Conservation (phyloP, 78 protist species). For the Emiliania huxleyi region DNA sequence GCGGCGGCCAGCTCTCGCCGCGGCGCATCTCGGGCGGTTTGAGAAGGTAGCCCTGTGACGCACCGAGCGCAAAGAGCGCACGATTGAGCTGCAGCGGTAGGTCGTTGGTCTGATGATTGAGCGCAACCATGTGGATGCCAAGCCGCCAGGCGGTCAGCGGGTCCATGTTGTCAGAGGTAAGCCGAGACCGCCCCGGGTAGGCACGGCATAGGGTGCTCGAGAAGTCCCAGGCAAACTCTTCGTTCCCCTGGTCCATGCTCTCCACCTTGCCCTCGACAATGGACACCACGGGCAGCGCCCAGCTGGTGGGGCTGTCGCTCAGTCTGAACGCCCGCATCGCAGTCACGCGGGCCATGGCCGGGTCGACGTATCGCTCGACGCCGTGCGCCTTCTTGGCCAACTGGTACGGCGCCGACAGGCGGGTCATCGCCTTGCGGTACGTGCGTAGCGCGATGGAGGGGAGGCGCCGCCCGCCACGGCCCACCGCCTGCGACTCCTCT, state of each 20-base stretch:
- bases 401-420: background rate
- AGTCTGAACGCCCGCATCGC: background rate
- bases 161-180: no score
- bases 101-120: slow-evolving; percentile 55
- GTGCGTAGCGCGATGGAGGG: no score
- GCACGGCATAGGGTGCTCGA: background rate
- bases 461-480: no score
- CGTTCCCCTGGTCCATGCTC: background rate
- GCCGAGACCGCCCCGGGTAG: background rate
- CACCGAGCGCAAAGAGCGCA: background rate
- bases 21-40: background rate
- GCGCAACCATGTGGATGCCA: slow-evolving; percentile 40
- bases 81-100: slow-evolving; percentile 1
- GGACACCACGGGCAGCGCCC: background rate
- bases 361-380: background rate
- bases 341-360: background rate
- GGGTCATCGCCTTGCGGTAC: no score
- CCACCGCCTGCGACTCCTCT: no score
- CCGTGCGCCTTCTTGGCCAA: background rate
- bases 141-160: background rate
- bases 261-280: background rate
- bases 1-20: background rate
- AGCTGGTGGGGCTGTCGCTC: background rate
- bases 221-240: background rate
- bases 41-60: no score